Evolutionary conservation across 148 eudicot species (phyloP), one percentile per base, ranked within the genome.

Genomic region (Nepenthes mirabilis): DNA sequence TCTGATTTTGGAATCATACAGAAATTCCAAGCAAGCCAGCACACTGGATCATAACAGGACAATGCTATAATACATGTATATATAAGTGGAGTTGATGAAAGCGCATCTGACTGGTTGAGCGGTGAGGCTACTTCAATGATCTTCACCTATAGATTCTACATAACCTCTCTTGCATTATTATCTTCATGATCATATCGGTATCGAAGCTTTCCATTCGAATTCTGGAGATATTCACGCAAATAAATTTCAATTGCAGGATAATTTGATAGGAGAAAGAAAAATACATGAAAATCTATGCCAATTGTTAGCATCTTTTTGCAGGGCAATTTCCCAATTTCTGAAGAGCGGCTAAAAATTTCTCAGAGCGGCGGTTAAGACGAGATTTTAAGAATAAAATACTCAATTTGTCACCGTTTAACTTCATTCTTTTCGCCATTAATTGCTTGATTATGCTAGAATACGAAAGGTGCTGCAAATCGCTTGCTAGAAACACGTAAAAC

Each of bases 11-110:
- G 70, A 70, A 48, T 77, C 71, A 67, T 75, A 77, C 76, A 68
- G 45, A 64, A 50, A 67, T 70, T 61, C 37, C 73, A 74, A 75
- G 65, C 72, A 71, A 72, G 66, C 58, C 69, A 52, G 69, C 71
- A 76, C 74, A 71, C 78, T 50, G 59, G 52, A 68, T 72, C 60
- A 71, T 72, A 77, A 80, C 64, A 67, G 66, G 56, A 73, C 76
- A 62, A 70, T 74, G 65, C 73, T 65, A 69, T 14, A 62, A 45
- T 45, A 62, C 60, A 72, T 60, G 57, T 77, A 74, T 74, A 80
- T 73, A 72, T 69, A 74, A 59, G 54, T 68, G 45, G 56, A 58
- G 67, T 52, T 58, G 70, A 52, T 23, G 13, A 58, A 48, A 53
- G 57, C 70, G 8, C 23, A 40, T 40, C 70, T 33, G 11, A 40